Conservation (phyloP, 2,329 filamentous ascomycete species). For the Zopfia rhizophila region DNA sequence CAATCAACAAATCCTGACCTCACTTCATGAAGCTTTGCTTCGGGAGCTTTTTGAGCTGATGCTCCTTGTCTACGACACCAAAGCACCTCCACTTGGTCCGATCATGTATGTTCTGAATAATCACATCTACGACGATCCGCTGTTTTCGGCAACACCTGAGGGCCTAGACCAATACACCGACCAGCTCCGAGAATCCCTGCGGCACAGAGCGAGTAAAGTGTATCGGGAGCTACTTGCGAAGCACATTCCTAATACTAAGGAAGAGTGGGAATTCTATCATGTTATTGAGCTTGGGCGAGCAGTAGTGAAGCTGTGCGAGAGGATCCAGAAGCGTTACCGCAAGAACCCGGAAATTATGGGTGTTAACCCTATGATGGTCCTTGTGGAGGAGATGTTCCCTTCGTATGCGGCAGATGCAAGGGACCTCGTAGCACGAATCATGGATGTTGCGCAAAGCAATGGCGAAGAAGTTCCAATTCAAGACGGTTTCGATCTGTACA, state of each 20-base stretch:
- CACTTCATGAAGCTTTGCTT: slow-evolving; percentile 82
- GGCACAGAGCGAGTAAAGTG: slow-evolving; percentile 77
- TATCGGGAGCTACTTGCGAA: slow-evolving; percentile 83
- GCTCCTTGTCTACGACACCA: slow-evolving; percentile 88
- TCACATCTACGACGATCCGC: slow-evolving; percentile 81
- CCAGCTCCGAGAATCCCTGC: slow-evolving; percentile 77
- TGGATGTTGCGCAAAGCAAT: slow-evolving; percentile 75
- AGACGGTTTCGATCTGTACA: slow-evolving; percentile 94
- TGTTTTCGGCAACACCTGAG: slow-evolving; percentile 76
- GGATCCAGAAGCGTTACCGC: slow-evolving; percentile 90
- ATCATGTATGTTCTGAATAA: slow-evolving; percentile 83
- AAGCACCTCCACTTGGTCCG: slow-evolving; percentile 81
- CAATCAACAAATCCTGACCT: slow-evolving; percentile 79
- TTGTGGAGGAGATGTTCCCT: slow-evolving; percentile 86
- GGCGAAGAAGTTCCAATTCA: slow-evolving; percentile 83
- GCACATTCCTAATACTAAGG: slow-evolving; percentile 80
- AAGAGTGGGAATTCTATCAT: slow-evolving; percentile 90
- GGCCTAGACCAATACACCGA: slow-evolving; percentile 77
- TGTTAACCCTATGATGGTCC: slow-evolving; percentile 72
- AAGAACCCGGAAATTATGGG: slow-evolving; percentile 91
- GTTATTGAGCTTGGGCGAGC: slow-evolving; percentile 88
- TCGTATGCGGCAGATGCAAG: slow-evolving; percentile 90
- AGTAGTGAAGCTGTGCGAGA: slow-evolving; percentile 85
- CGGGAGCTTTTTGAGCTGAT: slow-evolving; percentile 89
- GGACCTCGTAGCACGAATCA: slow-evolving; percentile 83